Conservation (phyloP, 441 rosid species). For the Aleurites moluccanus region DNA sequence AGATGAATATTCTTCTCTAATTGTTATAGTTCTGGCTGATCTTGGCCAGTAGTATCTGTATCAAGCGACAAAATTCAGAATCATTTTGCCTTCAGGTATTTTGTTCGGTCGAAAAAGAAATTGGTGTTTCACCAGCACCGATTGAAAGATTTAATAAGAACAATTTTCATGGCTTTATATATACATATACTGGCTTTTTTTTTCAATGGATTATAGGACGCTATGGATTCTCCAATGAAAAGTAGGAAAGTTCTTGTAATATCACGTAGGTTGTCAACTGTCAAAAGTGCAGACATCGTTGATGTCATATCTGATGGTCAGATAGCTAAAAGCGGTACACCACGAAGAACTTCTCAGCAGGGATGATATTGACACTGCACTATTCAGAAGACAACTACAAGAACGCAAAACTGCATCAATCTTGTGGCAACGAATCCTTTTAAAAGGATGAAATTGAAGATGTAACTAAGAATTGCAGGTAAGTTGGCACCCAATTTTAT, state of each 20-base stretch:
- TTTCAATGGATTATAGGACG: slow-evolving; percentile 44
- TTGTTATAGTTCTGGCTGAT: not conserved
- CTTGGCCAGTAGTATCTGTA: too few species aligned
- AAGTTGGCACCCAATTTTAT: not conserved
- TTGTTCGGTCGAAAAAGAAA: not conserved
- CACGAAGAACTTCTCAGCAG: slow-evolving; percentile 70
- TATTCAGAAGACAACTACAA: slow-evolving; percentile 79
- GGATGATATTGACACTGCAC: slow-evolving; percentile 67
- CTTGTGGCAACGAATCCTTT: slow-evolving; percentile 3
- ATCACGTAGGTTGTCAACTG: slow-evolving; percentile 86
- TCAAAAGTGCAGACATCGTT: slow-evolving; percentile 74
- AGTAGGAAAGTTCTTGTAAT: slow-evolving; percentile 91
- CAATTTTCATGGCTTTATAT: not conserved
- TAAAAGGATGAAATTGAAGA: not conserved
- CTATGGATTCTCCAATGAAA: slow-evolving; percentile 84
- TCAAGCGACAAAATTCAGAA: not conserved
- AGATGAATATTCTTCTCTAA: too few species aligned
- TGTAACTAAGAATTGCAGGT: not conserved
- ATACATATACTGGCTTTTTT: not conserved
- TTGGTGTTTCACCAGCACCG: not conserved
- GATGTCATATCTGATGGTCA: slow-evolving; percentile 85
- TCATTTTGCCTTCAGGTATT: not conserved
- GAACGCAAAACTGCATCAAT: slow-evolving; percentile 39
- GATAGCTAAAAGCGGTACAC: slow-evolving; percentile 73
- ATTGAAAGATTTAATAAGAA: too few species aligned